These are phyloP conservation scores for Falciphora oryzae DNA, from an alignment of 2,329 filamentous ascomycete species.

Conservation along the genomic window DNA sequence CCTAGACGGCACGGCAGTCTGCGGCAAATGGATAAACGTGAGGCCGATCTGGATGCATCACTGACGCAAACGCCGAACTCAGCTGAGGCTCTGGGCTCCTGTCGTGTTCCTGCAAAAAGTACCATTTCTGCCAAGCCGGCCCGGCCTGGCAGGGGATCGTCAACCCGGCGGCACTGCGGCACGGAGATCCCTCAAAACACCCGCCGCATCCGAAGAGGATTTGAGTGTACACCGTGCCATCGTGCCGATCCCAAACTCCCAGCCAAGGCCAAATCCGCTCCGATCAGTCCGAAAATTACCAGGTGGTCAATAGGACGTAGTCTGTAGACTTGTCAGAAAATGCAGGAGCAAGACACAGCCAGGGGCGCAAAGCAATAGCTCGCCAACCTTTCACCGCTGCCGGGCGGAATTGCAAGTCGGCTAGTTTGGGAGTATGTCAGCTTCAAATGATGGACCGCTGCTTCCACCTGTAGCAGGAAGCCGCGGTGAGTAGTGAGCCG, in stretches of 20 bases:
- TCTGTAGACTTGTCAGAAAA: no score
- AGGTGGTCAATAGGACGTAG: no score
- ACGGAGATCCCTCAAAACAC: background rate
- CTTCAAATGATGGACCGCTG: constrained; percentile 65
- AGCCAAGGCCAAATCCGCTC: background rate
- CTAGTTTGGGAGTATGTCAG: constrained; percentile 40
- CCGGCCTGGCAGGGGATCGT: background rate
- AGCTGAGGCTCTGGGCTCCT: no score
- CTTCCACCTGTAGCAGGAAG: constrained; percentile 51
- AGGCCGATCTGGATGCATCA: background rate
- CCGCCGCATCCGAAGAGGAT: background rate
- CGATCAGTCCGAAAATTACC: background rate
- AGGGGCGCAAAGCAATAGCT: no score
- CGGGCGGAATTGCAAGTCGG: background rate
- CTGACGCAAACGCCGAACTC: background rate
- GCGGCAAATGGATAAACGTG: no score
- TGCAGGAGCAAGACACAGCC: no score
- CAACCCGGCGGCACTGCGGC: background rate
- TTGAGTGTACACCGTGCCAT: no score
- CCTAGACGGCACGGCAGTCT: background rate
- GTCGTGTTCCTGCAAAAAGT: background rate
- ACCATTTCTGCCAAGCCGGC: background rate
- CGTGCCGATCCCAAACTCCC: background rate
- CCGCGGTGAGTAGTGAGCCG: constrained; percentile 64
- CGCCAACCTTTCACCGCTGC: no score